These are phyloP conservation scores for Cutaneotrichosporon sp. DNA, from an alignment of 1,284 basidiomycete genomes.

Conservation along the genomic window DNA sequence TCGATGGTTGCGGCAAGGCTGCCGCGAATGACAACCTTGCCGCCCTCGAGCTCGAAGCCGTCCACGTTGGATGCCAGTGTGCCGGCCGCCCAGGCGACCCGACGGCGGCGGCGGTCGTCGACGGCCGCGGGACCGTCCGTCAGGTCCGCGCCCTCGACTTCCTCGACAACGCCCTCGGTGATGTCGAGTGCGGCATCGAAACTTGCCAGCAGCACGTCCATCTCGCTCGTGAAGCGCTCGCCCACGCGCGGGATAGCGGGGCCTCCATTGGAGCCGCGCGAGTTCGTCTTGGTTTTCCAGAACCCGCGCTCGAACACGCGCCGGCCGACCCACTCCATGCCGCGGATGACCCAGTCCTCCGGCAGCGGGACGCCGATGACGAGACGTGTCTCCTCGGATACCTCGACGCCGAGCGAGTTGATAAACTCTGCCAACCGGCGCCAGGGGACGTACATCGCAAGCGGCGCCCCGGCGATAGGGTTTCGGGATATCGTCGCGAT, in stretches of 20 bases:
- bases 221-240: slow-evolving; percentile 61
- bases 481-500: slow-evolving; percentile 73
- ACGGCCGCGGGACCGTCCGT: slow-evolving; percentile 52
- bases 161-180: slow-evolving; percentile 78
- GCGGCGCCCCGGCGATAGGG: slow-evolving; percentile 60
- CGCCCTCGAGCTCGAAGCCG: slow-evolving; percentile 67
- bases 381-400: slow-evolving; percentile 60
- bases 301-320: slow-evolving; percentile 87
- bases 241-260: slow-evolving; percentile 57
- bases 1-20: slow-evolving; percentile 68
- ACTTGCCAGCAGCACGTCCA: slow-evolving; percentile 70
- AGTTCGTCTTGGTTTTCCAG: slow-evolving; percentile 63
- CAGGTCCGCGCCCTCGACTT: slow-evolving; percentile 58
- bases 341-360: slow-evolving; percentile 94
- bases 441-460: slow-evolving; percentile 86
- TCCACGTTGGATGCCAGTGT: slow-evolving; percentile 70
- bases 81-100: slow-evolving; percentile 71
- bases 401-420: slow-evolving; percentile 54
- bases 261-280: slow-evolving; percentile 41
- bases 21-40: slow-evolving; percentile 62
- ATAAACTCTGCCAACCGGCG: slow-evolving; percentile 69
- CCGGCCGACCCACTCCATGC: slow-evolving; percentile 91
- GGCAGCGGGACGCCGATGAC: slow-evolving; percentile 66
- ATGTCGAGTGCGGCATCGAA: slow-evolving; percentile 58
- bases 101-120: slow-evolving; percentile 64